A percentile compares a stretch with the other conserved stretches of the same genome.
Evolutionary conservation across 345 rosid species (phyloP).

Genomic region (Syzygium aromaticum): DNA sequence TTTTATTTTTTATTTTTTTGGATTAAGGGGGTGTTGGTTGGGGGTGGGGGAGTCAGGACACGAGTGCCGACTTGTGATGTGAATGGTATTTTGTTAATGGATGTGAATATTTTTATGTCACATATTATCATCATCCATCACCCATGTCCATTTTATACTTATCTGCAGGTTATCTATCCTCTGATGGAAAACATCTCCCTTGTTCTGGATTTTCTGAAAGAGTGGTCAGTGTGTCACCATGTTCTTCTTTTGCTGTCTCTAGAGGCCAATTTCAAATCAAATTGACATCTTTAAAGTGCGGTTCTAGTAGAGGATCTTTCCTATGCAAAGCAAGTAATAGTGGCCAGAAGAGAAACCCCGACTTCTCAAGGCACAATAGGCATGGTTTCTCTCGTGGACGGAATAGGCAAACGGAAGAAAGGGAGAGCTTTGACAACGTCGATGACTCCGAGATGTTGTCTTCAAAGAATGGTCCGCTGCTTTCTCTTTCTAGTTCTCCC

Average conservation of each 20-base stretch:
- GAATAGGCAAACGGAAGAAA: conserved; percentile 52
- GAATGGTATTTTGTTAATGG: neutral
- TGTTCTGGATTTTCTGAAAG: conserved; percentile 39
- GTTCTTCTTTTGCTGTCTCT: conserved; percentile 21
- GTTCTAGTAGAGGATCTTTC: conserved; percentile 23
- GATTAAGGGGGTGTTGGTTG: neutral
- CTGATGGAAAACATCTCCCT: conserved; percentile 33
- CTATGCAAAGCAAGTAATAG: conserved; percentile 54
- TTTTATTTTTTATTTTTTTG: neutral
- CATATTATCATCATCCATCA: neutral
- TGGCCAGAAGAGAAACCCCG: conserved; percentile 60
- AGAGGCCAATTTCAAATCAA: conserved; percentile 18
- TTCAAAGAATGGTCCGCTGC: conserved; percentile 55
- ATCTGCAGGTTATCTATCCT: conserved; percentile 50
- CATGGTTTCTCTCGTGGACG: conserved; percentile 50
- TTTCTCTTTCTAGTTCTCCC: conserved; percentile 47
- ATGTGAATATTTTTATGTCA: neutral
- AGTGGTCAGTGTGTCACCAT: conserved; percentile 22
- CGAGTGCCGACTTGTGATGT: neutral
- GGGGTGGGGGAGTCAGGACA: neutral
- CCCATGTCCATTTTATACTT: neutral
- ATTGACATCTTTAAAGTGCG: conserved; percentile 24
- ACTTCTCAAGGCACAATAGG: conserved; percentile 54
- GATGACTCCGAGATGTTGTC: conserved; percentile 50
- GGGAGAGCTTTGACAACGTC: conserved; percentile 34